phyloP scores from a whole-genome alignment of 163 green algal species.

The Chloroidium sp. region DNA sequence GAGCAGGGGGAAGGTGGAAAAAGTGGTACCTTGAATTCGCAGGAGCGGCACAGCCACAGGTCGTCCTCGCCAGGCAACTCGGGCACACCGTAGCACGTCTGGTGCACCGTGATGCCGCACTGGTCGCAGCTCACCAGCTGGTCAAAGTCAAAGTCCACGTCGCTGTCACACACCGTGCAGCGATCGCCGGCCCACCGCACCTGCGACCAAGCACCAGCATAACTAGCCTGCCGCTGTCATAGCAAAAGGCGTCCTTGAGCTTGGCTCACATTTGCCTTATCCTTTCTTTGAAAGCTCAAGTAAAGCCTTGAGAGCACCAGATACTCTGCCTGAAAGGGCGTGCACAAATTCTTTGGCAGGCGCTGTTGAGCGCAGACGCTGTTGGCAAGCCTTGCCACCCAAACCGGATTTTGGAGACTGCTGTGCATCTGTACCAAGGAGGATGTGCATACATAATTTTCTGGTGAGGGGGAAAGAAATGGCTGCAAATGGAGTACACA shows the following conservation, averaged over 20 bases:
- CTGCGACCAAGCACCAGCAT: constrained; percentile 1
- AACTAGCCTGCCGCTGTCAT: too few species aligned
- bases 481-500: too few species aligned
- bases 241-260: too few species aligned
- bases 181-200: constrained; percentile 76
- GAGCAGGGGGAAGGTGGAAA: not conserved
- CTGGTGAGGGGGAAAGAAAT: too few species aligned
- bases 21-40: constrained; percentile 42
- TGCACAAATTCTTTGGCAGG: too few species aligned
- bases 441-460: too few species aligned
- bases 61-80: constrained; percentile 58
- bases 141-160: constrained; percentile 84
- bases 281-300: too few species aligned
- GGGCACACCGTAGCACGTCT: constrained; percentile 86
- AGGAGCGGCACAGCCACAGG: constrained; percentile 64
- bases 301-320: not conserved
- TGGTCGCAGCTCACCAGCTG: constrained; percentile 78
- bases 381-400: too few species aligned
- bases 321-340: not conserved
- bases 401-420: too few species aligned
- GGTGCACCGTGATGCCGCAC: constrained; percentile 87
- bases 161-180: constrained; percentile 78
- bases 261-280: too few species aligned
- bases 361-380: too few species aligned
- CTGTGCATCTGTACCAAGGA: too few species aligned